Percentiles rank a stretch among this genome's conserved stretches.
phyloP scores from a whole-genome alignment of 495 filamentous ascomycete genomes.

The Aspergillus kassunensis region DNA sequence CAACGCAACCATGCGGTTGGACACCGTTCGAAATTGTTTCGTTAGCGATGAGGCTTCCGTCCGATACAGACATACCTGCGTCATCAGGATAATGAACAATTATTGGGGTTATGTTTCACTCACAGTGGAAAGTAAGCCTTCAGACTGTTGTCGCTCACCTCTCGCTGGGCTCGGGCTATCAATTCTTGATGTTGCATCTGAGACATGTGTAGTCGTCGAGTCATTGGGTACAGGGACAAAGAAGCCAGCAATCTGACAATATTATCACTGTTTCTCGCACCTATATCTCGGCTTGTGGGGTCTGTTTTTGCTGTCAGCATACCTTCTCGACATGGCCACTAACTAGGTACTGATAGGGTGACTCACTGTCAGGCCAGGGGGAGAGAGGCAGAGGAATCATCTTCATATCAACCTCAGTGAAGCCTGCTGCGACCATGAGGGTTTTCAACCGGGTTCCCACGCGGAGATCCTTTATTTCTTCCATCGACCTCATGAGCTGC shows the following conservation, averaged over 20 bases:
- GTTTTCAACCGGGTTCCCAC: slow-evolving; percentile 59
- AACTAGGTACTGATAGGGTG: neutral
- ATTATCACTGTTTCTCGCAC: slow-evolving; percentile 56
- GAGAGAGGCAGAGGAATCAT: slow-evolving; percentile 73
- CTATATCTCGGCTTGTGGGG: slow-evolving; percentile 58
- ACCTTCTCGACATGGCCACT: neutral
- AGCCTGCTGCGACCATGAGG: slow-evolving; percentile 64
- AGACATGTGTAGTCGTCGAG: slow-evolving; percentile 55
- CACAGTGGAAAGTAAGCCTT: slow-evolving; percentile 78
- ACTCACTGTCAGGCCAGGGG: slow-evolving; percentile 68
- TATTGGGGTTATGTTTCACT: slow-evolving; percentile 24
- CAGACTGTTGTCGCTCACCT: slow-evolving; percentile 59
- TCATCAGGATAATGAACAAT: slow-evolving; percentile 14
- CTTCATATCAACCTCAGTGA: slow-evolving; percentile 64
- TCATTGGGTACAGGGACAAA: slow-evolving; percentile 60
- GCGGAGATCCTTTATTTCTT: slow-evolving; percentile 66
- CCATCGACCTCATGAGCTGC: slow-evolving; percentile 60
- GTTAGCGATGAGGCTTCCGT: slow-evolving; percentile 36
- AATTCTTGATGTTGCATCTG: slow-evolving; percentile 60
- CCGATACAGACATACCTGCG: slow-evolving; percentile 58
- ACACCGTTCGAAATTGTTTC: neutral
- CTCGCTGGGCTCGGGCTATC: slow-evolving; percentile 60
- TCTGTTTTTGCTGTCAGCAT: slow-evolving; percentile 40
- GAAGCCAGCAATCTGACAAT: slow-evolving; percentile 57
- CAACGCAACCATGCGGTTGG: neutral